A percentile compares a stretch with the other conserved stretches of the same genome.
phyloP scores from a whole-genome alignment of 1,139 yeast genomes.

The Yamadazyma songkhlaensis region DNA sequence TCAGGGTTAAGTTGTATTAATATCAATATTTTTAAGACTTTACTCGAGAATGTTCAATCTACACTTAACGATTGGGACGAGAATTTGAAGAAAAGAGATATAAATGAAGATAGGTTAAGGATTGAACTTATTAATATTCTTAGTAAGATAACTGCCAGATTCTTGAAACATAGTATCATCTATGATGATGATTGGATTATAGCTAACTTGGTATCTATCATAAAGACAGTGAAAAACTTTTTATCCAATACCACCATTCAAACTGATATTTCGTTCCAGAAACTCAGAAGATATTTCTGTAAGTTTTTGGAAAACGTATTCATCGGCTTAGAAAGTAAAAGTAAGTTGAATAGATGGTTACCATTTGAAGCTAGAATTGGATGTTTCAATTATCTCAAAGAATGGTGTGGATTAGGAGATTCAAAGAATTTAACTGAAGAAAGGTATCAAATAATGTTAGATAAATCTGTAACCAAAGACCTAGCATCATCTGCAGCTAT shows the following conservation, averaged over 20 bases:
- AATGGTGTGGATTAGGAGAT: constrained; percentile 93
- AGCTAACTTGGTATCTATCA: constrained; percentile 57
- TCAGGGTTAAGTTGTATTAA: constrained; percentile 87
- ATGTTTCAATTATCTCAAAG: constrained; percentile 77
- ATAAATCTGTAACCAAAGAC: constrained; percentile 45
- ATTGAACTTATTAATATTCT: constrained; percentile 79
- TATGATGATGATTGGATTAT: constrained; percentile 70
- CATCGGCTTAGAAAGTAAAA: constrained; percentile 43
- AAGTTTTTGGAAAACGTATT: constrained; percentile 72
- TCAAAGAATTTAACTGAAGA: constrained; percentile 58
- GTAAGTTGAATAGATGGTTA: constrained; percentile 53
- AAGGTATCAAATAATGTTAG: constrained; percentile 63
- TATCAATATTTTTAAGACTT: constrained; percentile 79
- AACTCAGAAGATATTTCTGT: constrained; percentile 76
- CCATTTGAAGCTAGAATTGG: constrained; percentile 86
- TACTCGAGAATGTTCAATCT: constrained; percentile 74
- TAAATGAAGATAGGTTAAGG: constrained; percentile 51
- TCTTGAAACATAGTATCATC: constrained; percentile 49
- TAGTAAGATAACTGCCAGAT: constrained; percentile 65
- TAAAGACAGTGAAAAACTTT: constrained; percentile 65
- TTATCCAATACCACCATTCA: constrained; percentile 61
- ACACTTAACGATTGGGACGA: constrained; percentile 61
- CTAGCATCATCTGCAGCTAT: constrained; percentile 64
- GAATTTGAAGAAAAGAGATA: constrained; percentile 26
- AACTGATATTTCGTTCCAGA: constrained; percentile 67